Percentiles rank a stretch among this genome's conserved stretches.
These are phyloP conservation scores for Mortierella sp. DNA, from an alignment of 371 early-diverging fungal genomes.

Conservation along the genomic window DNA sequence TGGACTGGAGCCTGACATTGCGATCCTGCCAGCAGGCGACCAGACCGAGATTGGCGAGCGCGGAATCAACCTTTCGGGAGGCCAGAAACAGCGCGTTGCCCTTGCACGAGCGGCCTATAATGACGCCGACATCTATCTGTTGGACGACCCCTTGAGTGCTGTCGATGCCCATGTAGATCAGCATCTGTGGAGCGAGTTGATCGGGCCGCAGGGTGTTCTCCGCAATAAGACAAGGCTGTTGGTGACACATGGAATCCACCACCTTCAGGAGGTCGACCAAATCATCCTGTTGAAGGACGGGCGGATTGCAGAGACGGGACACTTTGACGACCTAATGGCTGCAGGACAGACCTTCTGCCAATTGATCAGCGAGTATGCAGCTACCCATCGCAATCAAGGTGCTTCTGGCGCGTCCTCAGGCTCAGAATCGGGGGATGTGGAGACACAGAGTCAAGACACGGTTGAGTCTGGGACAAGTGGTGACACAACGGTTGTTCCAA, in stretches of 20 bases:
- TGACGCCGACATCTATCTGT: constrained; percentile 69
- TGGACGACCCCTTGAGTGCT: constrained; percentile 70
- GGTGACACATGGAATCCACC: constrained; percentile 87
- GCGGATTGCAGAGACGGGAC: constrained; percentile 53
- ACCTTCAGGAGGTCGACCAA: constrained; percentile 72
- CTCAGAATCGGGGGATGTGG: background rate
- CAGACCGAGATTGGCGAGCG: constrained; percentile 94
- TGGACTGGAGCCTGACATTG: constrained; percentile 83
- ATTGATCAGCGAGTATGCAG: constrained; percentile 33
- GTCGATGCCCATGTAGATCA: constrained; percentile 69
- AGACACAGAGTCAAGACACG: background rate
- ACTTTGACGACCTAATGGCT: constrained; percentile 57
- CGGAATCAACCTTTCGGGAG: constrained; percentile 92
- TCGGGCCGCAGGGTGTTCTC: constrained; percentile 79
- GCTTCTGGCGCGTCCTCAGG: constrained; percentile 12
- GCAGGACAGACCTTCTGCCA: constrained; percentile 59
- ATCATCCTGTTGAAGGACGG: constrained; percentile 76
- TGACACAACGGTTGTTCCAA: background rate
- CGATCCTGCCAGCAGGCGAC: constrained; percentile 84
- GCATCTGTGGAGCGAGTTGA: constrained; percentile 76
- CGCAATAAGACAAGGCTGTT: constrained; percentile 80
- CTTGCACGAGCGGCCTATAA: constrained; percentile 68
- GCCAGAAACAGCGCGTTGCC: constrained; percentile 83
- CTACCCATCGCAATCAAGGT: background rate
- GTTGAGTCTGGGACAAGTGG: background rate